phyloP scores from a whole-genome alignment of 2,329 filamentous ascomycete genomes.

The Exophiala aquamarina region DNA sequence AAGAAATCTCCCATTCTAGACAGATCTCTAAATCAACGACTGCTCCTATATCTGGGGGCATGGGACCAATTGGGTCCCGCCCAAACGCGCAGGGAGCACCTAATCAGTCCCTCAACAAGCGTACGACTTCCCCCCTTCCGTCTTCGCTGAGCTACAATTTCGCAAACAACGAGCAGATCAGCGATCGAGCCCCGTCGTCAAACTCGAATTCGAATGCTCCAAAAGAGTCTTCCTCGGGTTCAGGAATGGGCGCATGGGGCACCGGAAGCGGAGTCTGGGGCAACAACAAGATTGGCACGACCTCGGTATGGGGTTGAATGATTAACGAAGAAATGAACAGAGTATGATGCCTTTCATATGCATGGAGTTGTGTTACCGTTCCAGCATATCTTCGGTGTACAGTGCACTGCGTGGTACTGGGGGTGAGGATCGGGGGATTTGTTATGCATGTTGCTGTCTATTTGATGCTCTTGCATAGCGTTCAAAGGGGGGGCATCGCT shows the following conservation, averaged over 20 bases:
- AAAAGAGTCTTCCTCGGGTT: slow-evolving; percentile 44
- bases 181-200: slow-evolving; percentile 58
- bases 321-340: slow-evolving; percentile 21
- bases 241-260: slow-evolving; percentile 67
- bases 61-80: slow-evolving; percentile 91
- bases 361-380: slow-evolving; percentile 23
- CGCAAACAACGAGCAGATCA: slow-evolving; percentile 43
- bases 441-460: slow-evolving; percentile 21
- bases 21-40: slow-evolving; percentile 58
- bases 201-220: slow-evolving; percentile 57
- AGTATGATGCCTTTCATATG: slow-evolving; percentile 21
- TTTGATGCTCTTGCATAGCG: slow-evolving; percentile 23
- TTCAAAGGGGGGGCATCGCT: slow-evolving; percentile 5
- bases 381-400: slow-evolving; percentile 25
- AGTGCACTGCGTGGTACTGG: slow-evolving; percentile 16
- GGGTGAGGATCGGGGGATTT: slow-evolving; percentile 10
- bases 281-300: slow-evolving; percentile 77
- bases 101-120: slow-evolving; percentile 69
- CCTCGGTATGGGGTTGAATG: slow-evolving; percentile 85
- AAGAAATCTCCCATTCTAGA: slow-evolving; percentile 69
- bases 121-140: slow-evolving; percentile 85
- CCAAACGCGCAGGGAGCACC: slow-evolving; percentile 60
- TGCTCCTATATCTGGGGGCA: slow-evolving; percentile 59
- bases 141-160: slow-evolving; percentile 71
- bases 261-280: slow-evolving; percentile 83